Base-by-base conservation (phyloP, 257 asterid genomes). In the Verbascum thapsus region DNA sequence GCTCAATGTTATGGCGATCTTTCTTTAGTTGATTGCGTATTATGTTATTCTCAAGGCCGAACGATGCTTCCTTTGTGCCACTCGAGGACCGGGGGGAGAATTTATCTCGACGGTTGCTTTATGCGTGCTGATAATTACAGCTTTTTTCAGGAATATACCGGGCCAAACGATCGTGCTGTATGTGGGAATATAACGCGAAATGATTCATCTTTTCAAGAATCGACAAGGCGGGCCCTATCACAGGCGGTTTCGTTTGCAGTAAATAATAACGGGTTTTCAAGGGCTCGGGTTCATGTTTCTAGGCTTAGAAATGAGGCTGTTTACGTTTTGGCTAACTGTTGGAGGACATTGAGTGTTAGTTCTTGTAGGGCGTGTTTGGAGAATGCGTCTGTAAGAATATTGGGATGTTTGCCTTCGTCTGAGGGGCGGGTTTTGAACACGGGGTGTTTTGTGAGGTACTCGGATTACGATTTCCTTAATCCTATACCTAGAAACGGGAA, bases 1-100 rank as follows among this genome's bases (percentile, higher is more conserved):
- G 95, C 85, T 5, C 92, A 88, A 18, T 88, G 98, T 86, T 86
- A 91, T 47, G 92, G 96, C 1, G 96, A 91, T 41, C 95, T 91
- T 44, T 86, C 98, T 0, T 73, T 56, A 13, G 81, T 77, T 9
- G 96, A 91, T 58, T 91, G 98, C 16, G 85, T 77, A 3, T 49
- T 81, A 51, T 91, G 98, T 75, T 88, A 84, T 18, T 91, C 87
- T 1, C 85, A 84, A 42, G 95, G 91, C 3, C 88, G 96, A 4
- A 83, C 90, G 0, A 68, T 78, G 6, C 83, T 88, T 7, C 98
- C 96, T 12, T 83, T 70, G 69, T 91, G 96, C 77, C 83, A 73
- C 32, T 95, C 98, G 0, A 54, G 5, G 13, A 84, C 71, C 11
- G 90, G 91, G 0, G 98, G 90, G 16, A 69, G 82, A 58, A 77